Percentiles rank a stretch among this genome's conserved stretches.
Evolutionary conservation across 306 rosid species (phyloP).

Genomic region (Begonia masoniana): DNA sequence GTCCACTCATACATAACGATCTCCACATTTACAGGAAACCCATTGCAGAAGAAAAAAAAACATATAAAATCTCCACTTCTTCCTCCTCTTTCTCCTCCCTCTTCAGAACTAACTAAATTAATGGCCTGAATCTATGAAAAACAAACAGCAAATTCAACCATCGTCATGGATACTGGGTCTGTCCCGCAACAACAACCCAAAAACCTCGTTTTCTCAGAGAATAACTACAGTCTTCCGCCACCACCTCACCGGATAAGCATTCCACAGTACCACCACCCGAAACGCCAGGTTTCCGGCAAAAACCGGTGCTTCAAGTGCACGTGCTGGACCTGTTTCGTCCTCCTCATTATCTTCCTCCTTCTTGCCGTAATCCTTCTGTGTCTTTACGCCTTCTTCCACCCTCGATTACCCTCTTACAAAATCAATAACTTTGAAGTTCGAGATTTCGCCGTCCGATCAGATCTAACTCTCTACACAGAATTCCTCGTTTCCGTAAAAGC

Average conservation of each 20-base stretch:
- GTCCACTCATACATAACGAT: background rate
- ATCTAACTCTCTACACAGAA: constrained; percentile 7
- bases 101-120: background rate
- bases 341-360: constrained; percentile 1
- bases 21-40: background rate
- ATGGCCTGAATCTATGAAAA: background rate
- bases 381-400: background rate
- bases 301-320: constrained; percentile 2
- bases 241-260: constrained; percentile 8
- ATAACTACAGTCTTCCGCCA: constrained; percentile 5
- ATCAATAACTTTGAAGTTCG: background rate
- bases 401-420: constrained; percentile 9
- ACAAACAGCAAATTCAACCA: background rate
- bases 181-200: background rate
- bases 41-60: background rate
- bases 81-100: background rate
- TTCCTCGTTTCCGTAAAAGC: constrained; percentile 5
- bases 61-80: background rate
- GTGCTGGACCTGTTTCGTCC: background rate
- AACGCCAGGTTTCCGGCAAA: constrained; percentile 1
- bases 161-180: constrained; percentile 4
- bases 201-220: constrained; percentile 2
- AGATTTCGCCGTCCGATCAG: constrained; percentile 1
- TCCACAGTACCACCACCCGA: constrained; percentile 5
- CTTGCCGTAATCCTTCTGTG: background rate